Percentiles rank a stretch among this genome's conserved stretches.
phyloP scores from a whole-genome alignment of 1,284 basidiomycete species.

The Sanghuangporus sanghuang region DNA sequence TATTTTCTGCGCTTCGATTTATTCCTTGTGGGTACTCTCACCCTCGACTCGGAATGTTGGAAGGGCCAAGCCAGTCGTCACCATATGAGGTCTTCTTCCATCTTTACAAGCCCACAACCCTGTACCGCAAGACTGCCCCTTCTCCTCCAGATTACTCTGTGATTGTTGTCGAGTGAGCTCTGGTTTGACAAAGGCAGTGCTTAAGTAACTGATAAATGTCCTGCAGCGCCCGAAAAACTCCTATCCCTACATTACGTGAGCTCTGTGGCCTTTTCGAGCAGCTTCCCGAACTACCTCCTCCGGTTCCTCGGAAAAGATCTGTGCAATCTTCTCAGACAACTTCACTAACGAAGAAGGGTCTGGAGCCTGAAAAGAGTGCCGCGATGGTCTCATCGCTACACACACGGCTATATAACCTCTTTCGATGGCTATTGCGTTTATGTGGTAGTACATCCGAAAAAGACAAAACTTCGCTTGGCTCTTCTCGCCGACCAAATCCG shows the following conservation, averaged over 20 bases:
- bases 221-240: constrained; percentile 62
- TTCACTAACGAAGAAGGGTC: constrained; percentile 15
- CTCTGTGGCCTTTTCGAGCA: constrained; percentile 57
- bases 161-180: constrained; percentile 76
- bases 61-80: constrained; percentile 29
- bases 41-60: constrained; percentile 22
- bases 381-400: constrained; percentile 23
- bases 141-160: constrained; percentile 85
- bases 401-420: background rate
- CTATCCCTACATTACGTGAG: constrained; percentile 69
- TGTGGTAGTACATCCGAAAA: background rate
- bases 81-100: constrained; percentile 87
- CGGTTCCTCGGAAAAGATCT: constrained; percentile 44
- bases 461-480: background rate
- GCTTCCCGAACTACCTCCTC: constrained; percentile 53
- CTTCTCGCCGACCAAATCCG: constrained; percentile 45
- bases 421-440: background rate
- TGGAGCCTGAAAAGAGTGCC: constrained; percentile 5
- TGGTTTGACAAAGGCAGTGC: background rate
- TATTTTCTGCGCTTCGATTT: constrained; percentile 75
- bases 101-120: constrained; percentile 86
- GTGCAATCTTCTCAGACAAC: constrained; percentile 21
- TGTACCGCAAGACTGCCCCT: constrained; percentile 76
- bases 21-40: constrained; percentile 60
- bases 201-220: constrained; percentile 5